Evolutionary conservation across 2,329 filamentous ascomycete genomes (phyloP).

Genomic region (Emmonsiellopsis sp.): DNA sequence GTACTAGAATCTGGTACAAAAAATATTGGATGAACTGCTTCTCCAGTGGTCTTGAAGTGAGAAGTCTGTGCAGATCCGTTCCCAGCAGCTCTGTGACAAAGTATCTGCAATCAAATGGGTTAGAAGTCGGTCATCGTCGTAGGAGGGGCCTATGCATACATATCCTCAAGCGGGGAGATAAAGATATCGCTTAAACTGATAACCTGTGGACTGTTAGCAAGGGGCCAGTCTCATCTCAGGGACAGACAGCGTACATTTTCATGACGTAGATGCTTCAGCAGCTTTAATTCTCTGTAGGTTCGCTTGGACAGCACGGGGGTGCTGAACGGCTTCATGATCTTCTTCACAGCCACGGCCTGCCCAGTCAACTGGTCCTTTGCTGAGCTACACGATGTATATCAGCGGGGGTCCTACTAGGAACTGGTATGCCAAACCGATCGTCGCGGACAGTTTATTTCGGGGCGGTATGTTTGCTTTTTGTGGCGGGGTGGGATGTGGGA

Average conservation of each 20-base stretch:
- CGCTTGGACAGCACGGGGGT: constrained; percentile 97
- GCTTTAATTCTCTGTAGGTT: constrained; percentile 94
- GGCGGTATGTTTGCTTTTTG: no score
- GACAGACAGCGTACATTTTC: constrained; percentile 66
- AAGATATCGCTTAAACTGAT: constrained; percentile 99
- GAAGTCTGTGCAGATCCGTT: constrained; percentile 88
- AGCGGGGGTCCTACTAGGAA: background rate
- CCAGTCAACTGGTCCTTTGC: constrained; percentile 95
- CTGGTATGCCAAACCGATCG: background rate
- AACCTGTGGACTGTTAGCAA: constrained; percentile 48
- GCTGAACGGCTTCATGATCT: constrained; percentile 99
- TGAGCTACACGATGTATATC: constrained; percentile 52
- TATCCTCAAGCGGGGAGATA: constrained; percentile 96
- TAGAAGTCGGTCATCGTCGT: background rate
- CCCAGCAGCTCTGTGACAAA: constrained; percentile 97
- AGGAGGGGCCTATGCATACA: constrained; percentile 51
- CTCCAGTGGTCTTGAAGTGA: constrained; percentile 91
- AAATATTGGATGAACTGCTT: constrained; percentile 99
- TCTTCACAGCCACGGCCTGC: constrained; percentile 97
- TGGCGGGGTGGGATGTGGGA: background rate
- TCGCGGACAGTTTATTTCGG: no score
- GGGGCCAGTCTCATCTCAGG: background rate
- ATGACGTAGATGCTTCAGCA: constrained; percentile 91
- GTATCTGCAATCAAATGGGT: constrained; percentile 53
- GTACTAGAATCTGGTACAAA: constrained; percentile 94